Conservation (phyloP, 2,329 filamentous ascomycete species). For the Piedraia hortae region DNA sequence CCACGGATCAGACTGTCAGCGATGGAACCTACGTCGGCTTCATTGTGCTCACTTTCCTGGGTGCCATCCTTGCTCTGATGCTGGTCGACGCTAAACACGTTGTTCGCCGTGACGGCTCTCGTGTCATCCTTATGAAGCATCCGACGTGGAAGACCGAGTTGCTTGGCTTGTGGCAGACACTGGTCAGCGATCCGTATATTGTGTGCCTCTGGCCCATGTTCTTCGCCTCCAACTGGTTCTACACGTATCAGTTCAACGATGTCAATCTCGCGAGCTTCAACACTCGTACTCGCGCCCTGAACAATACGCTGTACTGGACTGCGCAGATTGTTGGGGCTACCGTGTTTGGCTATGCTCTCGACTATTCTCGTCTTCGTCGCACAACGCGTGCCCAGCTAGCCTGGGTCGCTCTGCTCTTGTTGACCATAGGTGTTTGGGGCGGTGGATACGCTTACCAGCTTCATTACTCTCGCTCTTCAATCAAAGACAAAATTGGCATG, state of each 20-base stretch:
- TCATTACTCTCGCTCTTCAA: conserved; percentile 22
- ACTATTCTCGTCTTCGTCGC: conserved; percentile 29
- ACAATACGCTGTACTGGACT: conserved; percentile 47
- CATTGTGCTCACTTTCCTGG: conserved; percentile 52
- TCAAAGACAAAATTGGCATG: conserved; percentile 12
- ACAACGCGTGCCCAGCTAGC: conserved; percentile 37
- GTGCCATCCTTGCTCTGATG: conserved; percentile 39
- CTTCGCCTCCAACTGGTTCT: conserved; percentile 54
- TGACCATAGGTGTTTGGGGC: conserved; percentile 61
- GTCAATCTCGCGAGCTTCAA: conserved; percentile 46
- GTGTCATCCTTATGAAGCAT: conserved; percentile 71
- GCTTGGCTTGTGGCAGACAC: conserved; percentile 43
- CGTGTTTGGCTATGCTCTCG: conserved; percentile 44
- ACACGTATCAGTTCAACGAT: conserved; percentile 51
- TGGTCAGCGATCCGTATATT: conserved; percentile 44
- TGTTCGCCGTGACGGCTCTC: conserved; percentile 46
- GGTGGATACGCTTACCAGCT: conserved; percentile 55
- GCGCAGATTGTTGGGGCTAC: conserved; percentile 53
- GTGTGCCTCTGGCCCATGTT: conserved; percentile 59
- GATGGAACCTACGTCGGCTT: conserved; percentile 77
- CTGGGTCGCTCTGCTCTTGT: conserved; percentile 31
- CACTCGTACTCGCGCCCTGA: conserved; percentile 46
- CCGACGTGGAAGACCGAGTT: conserved; percentile 65
- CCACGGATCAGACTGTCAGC: conserved; percentile 23
- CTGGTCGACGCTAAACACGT: conserved; percentile 47